Base-by-base conservation (phyloP, 1,284 basidiomycete species). In the Rhodotorula sp. region DNA sequence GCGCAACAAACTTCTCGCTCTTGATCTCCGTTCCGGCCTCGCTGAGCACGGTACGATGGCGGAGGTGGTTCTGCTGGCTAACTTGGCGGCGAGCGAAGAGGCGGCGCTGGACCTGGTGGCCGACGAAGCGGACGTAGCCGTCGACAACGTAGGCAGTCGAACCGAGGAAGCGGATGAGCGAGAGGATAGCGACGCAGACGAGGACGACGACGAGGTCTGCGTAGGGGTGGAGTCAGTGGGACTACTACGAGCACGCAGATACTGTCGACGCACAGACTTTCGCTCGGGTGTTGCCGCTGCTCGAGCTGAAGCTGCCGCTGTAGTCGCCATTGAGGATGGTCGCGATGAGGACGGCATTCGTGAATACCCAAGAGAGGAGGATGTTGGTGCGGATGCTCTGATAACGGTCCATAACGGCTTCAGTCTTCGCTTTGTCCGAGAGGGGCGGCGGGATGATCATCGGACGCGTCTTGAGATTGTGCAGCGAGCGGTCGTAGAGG, bases 401-500 rank as follows among this genome's bases (percentile, higher is more conserved):
- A 67, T 82, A 82, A 72, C 80, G 81, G 65, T 82, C 80, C 40
- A 55, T 37, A 0, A 68, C 71, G 73, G 77, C 75, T 76, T 78
- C 48, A 62, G 56, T 73, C 62, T 80, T 79, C 65, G 80, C 78
- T 34, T 78, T 78, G 54, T 70, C 62, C 52, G 67, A 73, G 16
- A 77, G 75, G 18, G 78, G 75, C 48, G 79, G 78, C 26, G 79
- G 75, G 55, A 81, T 74, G 61, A 81, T 75, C 76, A 80, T 80
- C 0, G 72, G 89, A 34, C 87, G 83, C 47, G 88, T 87, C 62
- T 87, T 86, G 53, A 98, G 83, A 77, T 93, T 92, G 68, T 87
- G 85, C 51, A 97, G 83, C 0, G 94, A 89, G 75, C 94, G 90
- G 78, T 94, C 89, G 79, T 98, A 99, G 30, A 91, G 87, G 53